Evolutionary conservation across 2,329 filamentous ascomycete species (phyloP).

Genomic region (Grosmannia clavigera): DNA sequence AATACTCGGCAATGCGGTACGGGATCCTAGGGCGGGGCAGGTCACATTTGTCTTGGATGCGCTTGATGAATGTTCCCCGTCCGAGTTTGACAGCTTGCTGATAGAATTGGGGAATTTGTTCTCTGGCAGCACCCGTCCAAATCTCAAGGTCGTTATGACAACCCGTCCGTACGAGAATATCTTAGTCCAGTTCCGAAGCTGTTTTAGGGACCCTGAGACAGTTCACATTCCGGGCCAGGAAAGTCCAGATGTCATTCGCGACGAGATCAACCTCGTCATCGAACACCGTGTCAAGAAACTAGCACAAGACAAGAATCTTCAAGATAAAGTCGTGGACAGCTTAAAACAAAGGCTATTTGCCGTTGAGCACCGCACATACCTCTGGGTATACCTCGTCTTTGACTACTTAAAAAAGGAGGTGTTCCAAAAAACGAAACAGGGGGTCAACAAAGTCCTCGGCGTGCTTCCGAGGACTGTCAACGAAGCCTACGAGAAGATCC

Average conservation of each 20-base stretch:
- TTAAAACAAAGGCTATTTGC: neutral
- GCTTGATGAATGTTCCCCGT: constrained; percentile 20
- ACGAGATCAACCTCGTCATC: neutral
- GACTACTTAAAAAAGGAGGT: neutral
- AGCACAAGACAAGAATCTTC: neutral
- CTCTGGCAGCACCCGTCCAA: neutral
- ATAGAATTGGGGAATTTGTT: neutral
- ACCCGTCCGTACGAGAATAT: neutral
- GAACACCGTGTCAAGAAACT: neutral
- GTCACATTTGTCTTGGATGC: constrained; percentile 26
- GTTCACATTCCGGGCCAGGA: neutral
- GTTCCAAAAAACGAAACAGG: neutral
- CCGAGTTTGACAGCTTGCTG: neutral
- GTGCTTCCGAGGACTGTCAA: neutral
- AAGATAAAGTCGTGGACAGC: neutral
- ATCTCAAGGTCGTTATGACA: neutral
- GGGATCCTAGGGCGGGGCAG: constrained; percentile 16
- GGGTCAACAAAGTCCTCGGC: neutral
- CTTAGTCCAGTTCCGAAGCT: neutral
- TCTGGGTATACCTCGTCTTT: neutral
- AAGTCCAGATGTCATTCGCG: neutral
- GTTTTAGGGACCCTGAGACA: neutral
- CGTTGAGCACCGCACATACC: neutral
- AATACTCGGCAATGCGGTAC: constrained; percentile 17
- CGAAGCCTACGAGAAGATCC: neutral